phyloP scores from a whole-genome alignment of 129 eudicot species.

The Flaveria robusta region DNA sequence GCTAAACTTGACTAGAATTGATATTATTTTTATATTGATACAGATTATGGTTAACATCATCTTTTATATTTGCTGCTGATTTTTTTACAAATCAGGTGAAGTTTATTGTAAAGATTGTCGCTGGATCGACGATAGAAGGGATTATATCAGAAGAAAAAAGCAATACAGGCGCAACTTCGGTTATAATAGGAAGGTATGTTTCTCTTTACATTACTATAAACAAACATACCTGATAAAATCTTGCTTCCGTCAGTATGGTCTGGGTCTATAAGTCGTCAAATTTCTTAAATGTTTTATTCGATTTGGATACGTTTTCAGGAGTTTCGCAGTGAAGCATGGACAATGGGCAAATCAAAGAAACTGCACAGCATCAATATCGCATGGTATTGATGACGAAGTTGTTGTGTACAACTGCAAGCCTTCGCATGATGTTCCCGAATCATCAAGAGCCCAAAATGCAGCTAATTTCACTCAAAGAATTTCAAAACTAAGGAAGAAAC shows the following conservation, averaged over 20 bases:
- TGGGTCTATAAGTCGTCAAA: too few relatives aligned
- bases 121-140: conserved; percentile 32
- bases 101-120: conserved; percentile 44
- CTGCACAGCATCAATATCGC: conserved; percentile 18
- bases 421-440: conserved; percentile 14
- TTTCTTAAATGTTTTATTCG: too few relatives aligned
- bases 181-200: conserved; percentile 44
- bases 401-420: conserved; percentile 27
- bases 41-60: background rate
- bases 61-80: background rate
- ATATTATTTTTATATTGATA: too few relatives aligned
- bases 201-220: background rate
- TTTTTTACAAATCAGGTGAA: conserved; percentile 38
- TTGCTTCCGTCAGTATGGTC: too few relatives aligned
- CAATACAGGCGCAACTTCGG: conserved; percentile 40
- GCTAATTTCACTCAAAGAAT: background rate
- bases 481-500: conserved; percentile 29
- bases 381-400: conserved; percentile 23
- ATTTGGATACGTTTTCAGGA: conserved; percentile 28
- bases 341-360: conserved; percentile 26
- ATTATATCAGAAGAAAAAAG: conserved; percentile 38
- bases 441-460: conserved; percentile 27
- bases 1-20: background rate
- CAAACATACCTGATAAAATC: too few relatives aligned
- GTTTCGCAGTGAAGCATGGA: conserved; percentile 29